A percentile compares a stretch with the other conserved stretches of the same genome.
Conservation (phyloP, 2,329 filamentous ascomycete genomes). For the Aspergillus sp. region DNA sequence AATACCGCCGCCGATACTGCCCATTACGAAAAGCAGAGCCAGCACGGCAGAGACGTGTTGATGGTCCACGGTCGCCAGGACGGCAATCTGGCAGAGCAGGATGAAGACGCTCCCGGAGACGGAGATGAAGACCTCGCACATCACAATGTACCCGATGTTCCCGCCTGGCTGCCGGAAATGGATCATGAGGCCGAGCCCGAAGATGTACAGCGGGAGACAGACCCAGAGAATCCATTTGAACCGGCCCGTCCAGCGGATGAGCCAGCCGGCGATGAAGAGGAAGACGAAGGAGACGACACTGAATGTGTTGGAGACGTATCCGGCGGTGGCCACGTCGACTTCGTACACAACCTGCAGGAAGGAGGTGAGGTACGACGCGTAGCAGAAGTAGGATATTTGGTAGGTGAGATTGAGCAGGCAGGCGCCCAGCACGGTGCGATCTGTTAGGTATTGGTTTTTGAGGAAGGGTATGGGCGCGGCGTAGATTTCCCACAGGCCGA, state of each 20-base stretch:
- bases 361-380: constrained; percentile 22
- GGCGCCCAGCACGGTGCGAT: constrained; percentile 20
- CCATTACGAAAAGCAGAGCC: constrained; percentile 56
- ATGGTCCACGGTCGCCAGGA: constrained; percentile 55
- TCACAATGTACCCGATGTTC: constrained; percentile 55
- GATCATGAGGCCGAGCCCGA: constrained; percentile 58
- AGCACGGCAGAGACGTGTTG: constrained; percentile 57
- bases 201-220: constrained; percentile 54
- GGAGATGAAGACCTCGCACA: constrained; percentile 61
- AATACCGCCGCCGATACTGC: constrained; percentile 55
- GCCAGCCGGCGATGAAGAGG: constrained; percentile 54
- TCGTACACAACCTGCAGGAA: constrained; percentile 26
- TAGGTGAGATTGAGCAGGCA: constrained; percentile 30
- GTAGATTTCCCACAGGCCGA: constrained; percentile 54
- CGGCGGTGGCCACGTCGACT: constrained; percentile 29
- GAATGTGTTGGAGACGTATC: constrained; percentile 50
- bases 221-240: constrained; percentile 57
- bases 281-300: constrained; percentile 56
- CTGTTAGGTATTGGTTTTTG: constrained; percentile 48
- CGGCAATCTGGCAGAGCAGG: constrained; percentile 56
- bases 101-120: constrained; percentile 56
- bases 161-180: constrained; percentile 51
- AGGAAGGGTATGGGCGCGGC: constrained; percentile 56
- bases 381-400: constrained; percentile 22
- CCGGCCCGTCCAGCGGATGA: constrained; percentile 51